These are phyloP conservation scores for Chalciporus sp. DNA, from an alignment of 1,284 basidiomycete species.

Conservation along the genomic window DNA sequence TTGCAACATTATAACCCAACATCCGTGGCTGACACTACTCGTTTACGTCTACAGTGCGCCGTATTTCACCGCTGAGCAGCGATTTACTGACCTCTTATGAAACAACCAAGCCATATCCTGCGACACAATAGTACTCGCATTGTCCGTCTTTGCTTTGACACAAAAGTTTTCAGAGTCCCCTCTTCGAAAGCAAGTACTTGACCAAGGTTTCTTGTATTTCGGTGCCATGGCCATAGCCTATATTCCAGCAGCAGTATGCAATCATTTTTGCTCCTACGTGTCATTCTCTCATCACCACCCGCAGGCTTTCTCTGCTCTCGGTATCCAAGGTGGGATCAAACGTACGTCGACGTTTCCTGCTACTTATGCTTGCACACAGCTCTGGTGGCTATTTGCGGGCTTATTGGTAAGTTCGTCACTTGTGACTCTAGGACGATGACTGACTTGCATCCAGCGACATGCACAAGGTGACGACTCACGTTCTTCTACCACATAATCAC, in stretches of 20 bases:
- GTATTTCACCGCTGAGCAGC: background rate
- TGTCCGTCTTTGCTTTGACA: constrained; percentile 19
- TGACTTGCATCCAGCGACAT: constrained; percentile 9
- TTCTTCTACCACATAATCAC: background rate
- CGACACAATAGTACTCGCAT: constrained; percentile 19
- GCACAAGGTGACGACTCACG: constrained; percentile 9
- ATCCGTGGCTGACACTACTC: background rate
- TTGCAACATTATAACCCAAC: constrained; percentile 2
- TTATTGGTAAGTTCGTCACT: constrained; percentile 7
- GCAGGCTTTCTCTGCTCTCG: constrained; percentile 17
- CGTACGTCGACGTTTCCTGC: background rate
- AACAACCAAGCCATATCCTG: constrained; percentile 17
- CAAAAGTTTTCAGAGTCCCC: constrained; percentile 13
- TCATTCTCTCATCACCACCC: background rate
- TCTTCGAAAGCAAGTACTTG: constrained; percentile 14
- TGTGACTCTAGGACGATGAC: background rate
- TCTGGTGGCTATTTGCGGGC: background rate
- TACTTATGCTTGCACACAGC: constrained; percentile 3
- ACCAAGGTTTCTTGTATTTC: constrained; percentile 26
- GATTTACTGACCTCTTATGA: background rate
- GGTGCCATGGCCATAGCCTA: constrained; percentile 10
- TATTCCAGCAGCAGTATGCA: constrained; percentile 16
- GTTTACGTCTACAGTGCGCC: constrained; percentile 24
- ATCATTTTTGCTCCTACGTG: too few relatives aligned
- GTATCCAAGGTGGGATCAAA: background rate